Conservation (phyloP, 2,329 filamentous ascomycete species). For the Ilyonectria robusta region DNA sequence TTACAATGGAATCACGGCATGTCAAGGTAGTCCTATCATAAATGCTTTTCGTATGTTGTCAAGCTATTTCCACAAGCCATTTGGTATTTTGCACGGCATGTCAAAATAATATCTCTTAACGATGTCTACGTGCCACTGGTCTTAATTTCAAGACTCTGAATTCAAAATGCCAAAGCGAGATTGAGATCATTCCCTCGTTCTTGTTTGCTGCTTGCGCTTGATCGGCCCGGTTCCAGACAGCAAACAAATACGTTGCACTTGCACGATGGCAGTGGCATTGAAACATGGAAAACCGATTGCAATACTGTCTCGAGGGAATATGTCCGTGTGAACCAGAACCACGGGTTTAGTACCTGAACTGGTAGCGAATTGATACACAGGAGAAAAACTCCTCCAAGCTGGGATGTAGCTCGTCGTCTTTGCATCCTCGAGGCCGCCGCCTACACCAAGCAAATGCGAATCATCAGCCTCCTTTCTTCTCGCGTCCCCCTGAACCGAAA, state of each 20-base stretch:
- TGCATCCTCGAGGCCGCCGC: background rate
- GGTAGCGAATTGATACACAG: background rate
- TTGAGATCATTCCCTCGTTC: background rate
- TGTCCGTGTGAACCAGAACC: background rate
- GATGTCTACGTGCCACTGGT: no score
- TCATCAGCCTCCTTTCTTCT: background rate
- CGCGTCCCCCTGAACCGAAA: background rate
- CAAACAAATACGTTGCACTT: background rate
- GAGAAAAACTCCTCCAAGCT: background rate
- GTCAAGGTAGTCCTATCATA: background rate
- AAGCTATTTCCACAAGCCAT: background rate
- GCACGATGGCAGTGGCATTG: background rate
- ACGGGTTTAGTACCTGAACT: background rate
- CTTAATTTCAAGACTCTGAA: no score
- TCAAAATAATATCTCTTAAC: no score
- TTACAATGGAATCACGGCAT: slow-evolving; percentile 9
- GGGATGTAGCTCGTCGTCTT: background rate
- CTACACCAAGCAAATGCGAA: no score
- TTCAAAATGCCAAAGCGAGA: background rate
- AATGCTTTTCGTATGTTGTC: background rate
- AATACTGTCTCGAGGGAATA: background rate
- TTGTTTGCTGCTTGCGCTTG: background rate
- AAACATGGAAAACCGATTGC: background rate
- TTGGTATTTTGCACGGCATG: background rate
- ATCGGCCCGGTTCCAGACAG: background rate